phyloP scores from a whole-genome alignment of 1,284 basidiomycete genomes.

The Irpex lacteus region DNA sequence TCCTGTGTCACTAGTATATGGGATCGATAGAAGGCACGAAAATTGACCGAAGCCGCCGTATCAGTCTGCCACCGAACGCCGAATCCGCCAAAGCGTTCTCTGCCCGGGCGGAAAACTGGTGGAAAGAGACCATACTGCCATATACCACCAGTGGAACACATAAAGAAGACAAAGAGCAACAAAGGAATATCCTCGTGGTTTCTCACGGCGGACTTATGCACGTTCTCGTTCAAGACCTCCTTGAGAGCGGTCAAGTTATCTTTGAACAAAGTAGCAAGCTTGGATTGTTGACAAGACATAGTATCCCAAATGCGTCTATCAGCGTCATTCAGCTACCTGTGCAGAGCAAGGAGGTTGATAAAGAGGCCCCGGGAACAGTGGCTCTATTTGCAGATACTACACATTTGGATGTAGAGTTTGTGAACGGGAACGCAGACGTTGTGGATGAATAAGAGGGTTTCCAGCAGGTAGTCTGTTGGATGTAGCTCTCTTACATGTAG shows the following conservation, averaged over 20 bases:
- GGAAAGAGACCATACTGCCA: slow-evolving; percentile 46
- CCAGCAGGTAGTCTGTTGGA: not conserved
- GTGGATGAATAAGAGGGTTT: slow-evolving; percentile 3
- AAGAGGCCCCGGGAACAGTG: slow-evolving; percentile 39
- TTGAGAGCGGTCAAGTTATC: slow-evolving; percentile 36
- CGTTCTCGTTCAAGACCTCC: slow-evolving; percentile 45
- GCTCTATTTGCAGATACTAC: slow-evolving; percentile 51
- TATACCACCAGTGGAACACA: not conserved
- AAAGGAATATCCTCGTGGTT: slow-evolving; percentile 52
- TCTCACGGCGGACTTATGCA: slow-evolving; percentile 67
- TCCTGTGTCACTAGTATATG: slow-evolving; percentile 46
- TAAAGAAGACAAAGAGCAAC: slow-evolving; percentile 17
- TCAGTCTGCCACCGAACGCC: slow-evolving; percentile 26
- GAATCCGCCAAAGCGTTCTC: slow-evolving; percentile 37
- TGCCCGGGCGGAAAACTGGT: slow-evolving; percentile 55
- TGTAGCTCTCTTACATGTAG: no score
- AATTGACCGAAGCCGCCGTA: slow-evolving; percentile 15
- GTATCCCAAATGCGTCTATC: slow-evolving; percentile 57
- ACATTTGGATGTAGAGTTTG: slow-evolving; percentile 43
- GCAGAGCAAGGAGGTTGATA: slow-evolving; percentile 27
- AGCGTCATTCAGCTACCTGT: slow-evolving; percentile 47
- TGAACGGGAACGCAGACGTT: slow-evolving; percentile 53
- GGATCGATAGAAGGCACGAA: slow-evolving; percentile 59
- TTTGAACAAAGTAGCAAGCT: slow-evolving; percentile 41
- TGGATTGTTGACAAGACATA: slow-evolving; percentile 19